Evolutionary conservation across 257 asterid species (phyloP), one percentile per base, ranked within the genome.

Genomic region (Echites panduratus): DNA sequence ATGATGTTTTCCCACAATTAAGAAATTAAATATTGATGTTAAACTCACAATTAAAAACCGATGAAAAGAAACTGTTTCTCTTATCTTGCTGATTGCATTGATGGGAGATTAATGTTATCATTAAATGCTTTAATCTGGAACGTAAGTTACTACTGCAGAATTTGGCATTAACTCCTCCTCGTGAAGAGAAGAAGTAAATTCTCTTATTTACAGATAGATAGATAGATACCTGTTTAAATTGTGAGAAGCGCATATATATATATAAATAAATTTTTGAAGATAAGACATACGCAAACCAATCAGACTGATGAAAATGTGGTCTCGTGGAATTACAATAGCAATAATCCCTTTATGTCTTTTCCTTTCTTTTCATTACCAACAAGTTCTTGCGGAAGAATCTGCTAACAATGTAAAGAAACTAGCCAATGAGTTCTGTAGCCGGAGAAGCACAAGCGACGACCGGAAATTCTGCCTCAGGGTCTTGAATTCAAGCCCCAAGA

Each of bases 391-490:
- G 40, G 29, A 26, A 70, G 53, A 4, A 53, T 32, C 38, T 32
- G 52, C 38, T 35, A 56, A 54, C n/a, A 29, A n/a, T 13, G 6
- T 2, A 70, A 13, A 9, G 7, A n/a, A 70, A 32, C 73, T 70
- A 32, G 50, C 49, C 4, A 52, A 17, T 17, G 64, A 70, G 0
- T 52, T 70, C 73, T 70, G 73, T 50, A 52, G 65, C 38, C 5
- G 35, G 17, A 52, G 64, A 70, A 70, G 73, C 35, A 70, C 65
- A 27, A 70, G 73, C 24, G 74, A 53, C 14, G 66, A 41, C 7
- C 54, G 74, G 44, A 26, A 61, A 0, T 71, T 71, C 32, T 76
- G 80, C 38, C 70, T 71, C 12, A 22, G 50, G 12, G 38, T 76
- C 9, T 53, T 76, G 61, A 70, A 44, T 22, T 59, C 75, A 63